Evolutionary conservation across 306 rosid genomes (phyloP).

Genomic region (Dalbergia cochinchinensis): DNA sequence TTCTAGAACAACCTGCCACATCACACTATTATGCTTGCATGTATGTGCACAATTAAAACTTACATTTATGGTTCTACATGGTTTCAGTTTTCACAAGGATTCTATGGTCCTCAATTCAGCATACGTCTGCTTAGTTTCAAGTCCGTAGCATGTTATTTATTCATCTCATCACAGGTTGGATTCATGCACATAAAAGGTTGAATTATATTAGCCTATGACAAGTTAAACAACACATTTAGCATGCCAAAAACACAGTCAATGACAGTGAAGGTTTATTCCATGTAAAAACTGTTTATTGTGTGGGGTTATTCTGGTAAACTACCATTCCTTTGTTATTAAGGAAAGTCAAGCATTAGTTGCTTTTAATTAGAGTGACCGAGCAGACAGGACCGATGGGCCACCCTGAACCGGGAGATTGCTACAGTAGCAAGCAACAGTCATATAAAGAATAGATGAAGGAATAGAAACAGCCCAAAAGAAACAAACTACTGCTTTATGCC

Average conservation of each 20-base stretch:
- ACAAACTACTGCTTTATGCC: constrained; percentile 87
- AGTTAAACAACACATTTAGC: not conserved
- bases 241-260: not conserved
- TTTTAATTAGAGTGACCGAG: constrained; percentile 49
- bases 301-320: constrained; percentile 55
- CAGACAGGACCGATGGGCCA: constrained; percentile 55
- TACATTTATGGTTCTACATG: constrained; percentile 32
- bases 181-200: not conserved
- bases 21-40: constrained; percentile 43
- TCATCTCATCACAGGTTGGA: not conserved
- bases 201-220: not conserved
- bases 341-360: constrained; percentile 52
- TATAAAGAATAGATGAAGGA: constrained; percentile 66
- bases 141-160: not conserved
- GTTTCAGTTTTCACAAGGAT: constrained; percentile 10
- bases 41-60: constrained; percentile 35
- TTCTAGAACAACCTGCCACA: constrained; percentile 59
- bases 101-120: constrained; percentile 9
- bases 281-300: not conserved
- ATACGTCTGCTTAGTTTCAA: no score
- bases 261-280: not conserved
- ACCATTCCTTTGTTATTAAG: constrained; percentile 76
- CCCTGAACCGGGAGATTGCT: constrained; percentile 48
- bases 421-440: constrained; percentile 56
- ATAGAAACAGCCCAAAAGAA: constrained; percentile 75